Base-by-base conservation (phyloP, 179 eudicot species). In the Patellifolia procumbens region DNA sequence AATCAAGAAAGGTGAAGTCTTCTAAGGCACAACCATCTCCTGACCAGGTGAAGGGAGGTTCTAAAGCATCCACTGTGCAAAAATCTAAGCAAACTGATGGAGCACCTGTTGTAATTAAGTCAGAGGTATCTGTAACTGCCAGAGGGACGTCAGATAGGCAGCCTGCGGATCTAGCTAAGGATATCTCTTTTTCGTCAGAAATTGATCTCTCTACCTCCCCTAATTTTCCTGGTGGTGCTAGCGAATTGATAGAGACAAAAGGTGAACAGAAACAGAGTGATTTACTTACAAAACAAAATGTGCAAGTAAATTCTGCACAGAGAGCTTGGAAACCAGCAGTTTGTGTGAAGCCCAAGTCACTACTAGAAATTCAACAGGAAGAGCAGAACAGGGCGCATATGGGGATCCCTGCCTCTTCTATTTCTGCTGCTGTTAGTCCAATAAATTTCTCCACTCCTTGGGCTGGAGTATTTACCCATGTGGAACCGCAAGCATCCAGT, bases 261-360 rank as follows among this genome's bases (percentile, higher is more conserved):
- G 83, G 64, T 73, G 85, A 83, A 61, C 73, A 78, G 60, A 78
- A 81, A 77, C 70, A 34, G 43, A 81, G 64, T 60, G 85, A 66
- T 32, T 72, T 68, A 75, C 69, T 37, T 3, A 65, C 86, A 42
- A 84, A 75, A 58, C 64, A 73, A 43, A 81, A 72, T 77, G 61
- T 73, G 22, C 87, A 80, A 49, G n/a, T n/a, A 26, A 63, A n/a
- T 55, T 46, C 81, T 51, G 80, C 79, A 32, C 91, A 80, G 67
- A 86, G 91, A 42, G 94, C 89, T 59, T 96, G 99, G 99, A 96
- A 96, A 77, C 96, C 94, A 73, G 91, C 99, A 71, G 92, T 89
- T 43, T 87, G 83, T 79, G 91, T 91, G 58, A 93, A 89, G 87
- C 96, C 99, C 17, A 93, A 90, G 81, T 90, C 97, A 43, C 81